Conservation (phyloP, 225 moss, liverwort and hornwort species). For the Rhytidiadelphus loreus region DNA sequence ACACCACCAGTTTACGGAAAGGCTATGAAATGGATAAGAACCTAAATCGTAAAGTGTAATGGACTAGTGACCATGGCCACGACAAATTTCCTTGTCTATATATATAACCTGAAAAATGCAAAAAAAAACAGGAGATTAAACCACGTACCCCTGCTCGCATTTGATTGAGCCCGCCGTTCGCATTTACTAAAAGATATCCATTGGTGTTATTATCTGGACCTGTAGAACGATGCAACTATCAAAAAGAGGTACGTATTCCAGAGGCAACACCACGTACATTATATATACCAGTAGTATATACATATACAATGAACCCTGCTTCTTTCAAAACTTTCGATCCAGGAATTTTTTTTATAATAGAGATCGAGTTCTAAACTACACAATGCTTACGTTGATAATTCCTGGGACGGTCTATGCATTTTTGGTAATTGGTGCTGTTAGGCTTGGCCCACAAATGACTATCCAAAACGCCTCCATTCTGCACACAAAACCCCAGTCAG, state of each 20-base stretch:
- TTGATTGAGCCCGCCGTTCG: constrained; percentile 91
- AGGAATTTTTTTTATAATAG: no score
- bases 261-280: background rate
- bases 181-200: constrained; percentile 81
- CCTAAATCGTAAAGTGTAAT: background rate
- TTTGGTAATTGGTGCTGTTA: constrained; percentile 43
- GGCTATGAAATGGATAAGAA: background rate
- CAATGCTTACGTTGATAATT: constrained; percentile 38
- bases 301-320: background rate
- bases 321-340: background rate
- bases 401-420: constrained; percentile 57
- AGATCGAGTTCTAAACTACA: background rate
- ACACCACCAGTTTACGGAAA: background rate
- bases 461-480: constrained; percentile 3
- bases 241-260: background rate
- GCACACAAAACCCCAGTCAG: background rate
- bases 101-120: background rate
- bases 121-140: background rate
- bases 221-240: background rate
- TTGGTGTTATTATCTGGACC: constrained; percentile 36
- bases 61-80: background rate
- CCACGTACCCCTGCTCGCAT: constrained; percentile 83
- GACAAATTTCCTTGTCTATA: background rate
- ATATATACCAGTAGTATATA: background rate
- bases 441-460: constrained; percentile 50